phyloP scores from a whole-genome alignment of 768 basidiomycete genomes.

The Rhodotorula paludigena region DNA sequence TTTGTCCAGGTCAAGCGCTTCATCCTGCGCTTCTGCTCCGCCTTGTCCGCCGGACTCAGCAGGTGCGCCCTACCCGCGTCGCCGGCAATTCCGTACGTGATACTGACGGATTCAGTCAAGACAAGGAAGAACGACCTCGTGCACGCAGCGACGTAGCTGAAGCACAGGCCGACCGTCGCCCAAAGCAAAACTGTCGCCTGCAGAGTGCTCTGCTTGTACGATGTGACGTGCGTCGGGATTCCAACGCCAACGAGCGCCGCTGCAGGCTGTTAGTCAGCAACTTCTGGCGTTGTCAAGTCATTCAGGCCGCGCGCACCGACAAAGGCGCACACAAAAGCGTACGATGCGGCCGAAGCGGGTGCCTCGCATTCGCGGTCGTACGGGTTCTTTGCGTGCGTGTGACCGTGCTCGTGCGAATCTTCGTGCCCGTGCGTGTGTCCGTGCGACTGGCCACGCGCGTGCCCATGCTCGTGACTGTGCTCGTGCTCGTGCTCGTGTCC shows the following conservation, averaged over 20 bases:
- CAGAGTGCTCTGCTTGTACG: constrained; percentile 15
- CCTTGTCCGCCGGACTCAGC: too few species aligned
- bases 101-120: too few species aligned
- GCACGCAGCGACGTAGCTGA: neutral
- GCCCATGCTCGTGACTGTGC: too few species aligned
- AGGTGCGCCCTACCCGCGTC: too few species aligned
- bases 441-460: too few species aligned
- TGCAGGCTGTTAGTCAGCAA: neutral
- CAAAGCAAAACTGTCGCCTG: constrained; percentile 7
- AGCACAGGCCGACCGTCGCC: neutral
- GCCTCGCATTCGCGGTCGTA: constrained; percentile 7
- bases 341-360: constrained; percentile 2
- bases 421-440: constrained; percentile 4
- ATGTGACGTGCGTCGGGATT: constrained; percentile 23
- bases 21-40: too few species aligned
- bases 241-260: constrained; percentile 14
- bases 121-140: too few species aligned
- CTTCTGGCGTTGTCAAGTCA: too few species aligned
- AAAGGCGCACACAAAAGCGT: neutral
- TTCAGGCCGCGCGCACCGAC: neutral
- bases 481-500: neutral
- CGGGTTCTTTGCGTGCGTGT: constrained; percentile 2
- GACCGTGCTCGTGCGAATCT: neutral
- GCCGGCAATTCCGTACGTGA: too few species aligned
- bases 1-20: too few species aligned